Base-by-base conservation (phyloP, 1,284 basidiomycete species). In the Leccinum ambiguum region DNA sequence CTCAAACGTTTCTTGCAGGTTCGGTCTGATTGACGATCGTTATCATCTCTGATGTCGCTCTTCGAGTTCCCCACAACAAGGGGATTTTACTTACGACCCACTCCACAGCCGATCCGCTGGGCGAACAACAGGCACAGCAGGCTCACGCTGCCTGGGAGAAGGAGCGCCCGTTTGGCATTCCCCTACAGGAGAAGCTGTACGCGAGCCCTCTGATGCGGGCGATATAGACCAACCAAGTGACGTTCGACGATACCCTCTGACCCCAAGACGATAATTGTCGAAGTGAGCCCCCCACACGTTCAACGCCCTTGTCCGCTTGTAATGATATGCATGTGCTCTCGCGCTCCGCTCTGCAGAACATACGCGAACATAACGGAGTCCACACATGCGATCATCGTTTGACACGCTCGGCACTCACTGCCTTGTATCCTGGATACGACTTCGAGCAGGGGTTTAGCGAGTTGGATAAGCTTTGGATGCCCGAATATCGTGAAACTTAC, bases 151-250 rank as follows among this genome's bases (percentile, higher is more conserved):
- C 81, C 2, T 95, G 92, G 93, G 75, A 79, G 62, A 68, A 74
- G 4, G 89, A 96, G 74, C 71, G 81, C 1, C 67, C 11, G 3
- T 67, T 75, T 9, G 84, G 83, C 5, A 81, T 91, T 3, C 88
- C 88, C 0, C 71, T 89, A 6, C 91, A 91, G 2, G 77, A 83
- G 63, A 81, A 75, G 60, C 81, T 89, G 62, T 93, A 89, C 72
- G 84, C 84, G 59, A 92, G 90, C 63, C 93, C 94, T 1, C 77
- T 95, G 64, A 86, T 84, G 7, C 82, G 94, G 8, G 90, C 93
- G 0, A 78, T 91, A 60, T 81, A 84, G 23, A 23, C 23, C 23
- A 23, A 23, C 23, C 23, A 23, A 23, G 23, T 23, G 23, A 23
- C 23, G 23, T 23, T 23, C 4, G 23, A 23, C 23, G 23, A 23